These are phyloP conservation scores for Erigeron canadensis DNA, from an alignment of 129 eudicot genomes.

Conservation along the genomic window DNA sequence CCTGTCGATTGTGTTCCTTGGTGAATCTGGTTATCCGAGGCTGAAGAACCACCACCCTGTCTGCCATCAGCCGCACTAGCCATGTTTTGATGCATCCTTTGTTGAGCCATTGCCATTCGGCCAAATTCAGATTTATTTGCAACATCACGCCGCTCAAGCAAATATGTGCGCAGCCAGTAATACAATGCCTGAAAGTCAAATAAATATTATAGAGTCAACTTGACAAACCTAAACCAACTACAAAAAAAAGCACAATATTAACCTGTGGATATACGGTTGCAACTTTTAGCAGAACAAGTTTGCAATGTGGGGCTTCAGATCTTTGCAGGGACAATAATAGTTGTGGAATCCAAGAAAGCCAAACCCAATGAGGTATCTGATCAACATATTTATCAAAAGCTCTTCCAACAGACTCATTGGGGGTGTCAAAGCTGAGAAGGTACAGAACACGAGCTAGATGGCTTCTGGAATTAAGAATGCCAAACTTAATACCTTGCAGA, in stretches of 20 bases:
- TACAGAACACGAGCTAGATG: slow-evolving; percentile 94
- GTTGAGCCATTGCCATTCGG: slow-evolving; percentile 95
- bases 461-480: slow-evolving; percentile 89
- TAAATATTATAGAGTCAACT: slow-evolving; percentile 4
- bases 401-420: slow-evolving; percentile 86
- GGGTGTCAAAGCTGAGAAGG: slow-evolving; percentile 97
- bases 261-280: slow-evolving; percentile 95
- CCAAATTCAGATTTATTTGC: slow-evolving; percentile 92
- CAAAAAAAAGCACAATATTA: background rate
- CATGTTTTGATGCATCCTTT: slow-evolving; percentile 89
- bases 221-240: background rate
- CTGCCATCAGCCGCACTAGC: slow-evolving; percentile 58
- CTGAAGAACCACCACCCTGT: slow-evolving; percentile 56
- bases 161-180: slow-evolving; percentile 97
- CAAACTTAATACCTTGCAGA: slow-evolving; percentile 94
- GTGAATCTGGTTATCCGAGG: slow-evolving; percentile 71
- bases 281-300: slow-evolving; percentile 83
- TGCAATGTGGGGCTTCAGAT: slow-evolving; percentile 93
- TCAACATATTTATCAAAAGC: slow-evolving; percentile 92
- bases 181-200: slow-evolving; percentile 65
- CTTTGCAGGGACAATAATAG: slow-evolving; percentile 87
- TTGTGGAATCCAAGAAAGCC: slow-evolving; percentile 99
- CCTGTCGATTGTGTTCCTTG: slow-evolving; percentile 64
- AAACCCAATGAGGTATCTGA: slow-evolving; percentile 96
- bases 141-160: slow-evolving; percentile 95